Evolutionary conservation across 1,139 yeast species (phyloP), one percentile per base, ranked within the genome.

Genomic region (Sugiyamaella novakii): DNA sequence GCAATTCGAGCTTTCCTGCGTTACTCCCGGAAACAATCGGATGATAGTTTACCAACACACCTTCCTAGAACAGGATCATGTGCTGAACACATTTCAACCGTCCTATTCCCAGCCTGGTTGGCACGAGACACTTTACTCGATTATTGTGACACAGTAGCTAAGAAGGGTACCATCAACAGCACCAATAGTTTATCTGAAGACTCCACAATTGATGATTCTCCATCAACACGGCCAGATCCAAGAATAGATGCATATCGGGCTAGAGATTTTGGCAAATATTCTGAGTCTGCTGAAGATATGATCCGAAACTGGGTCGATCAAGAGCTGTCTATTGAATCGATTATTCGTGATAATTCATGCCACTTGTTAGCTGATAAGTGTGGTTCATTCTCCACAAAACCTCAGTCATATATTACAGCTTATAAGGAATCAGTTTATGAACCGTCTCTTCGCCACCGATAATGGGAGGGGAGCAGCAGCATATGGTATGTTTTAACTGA

Each of bases 241-340:
- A 54, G 70, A 17, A 38, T 64, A 22, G 71, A 67, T 52, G 66
- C 71, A 1, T 67, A 67, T 48, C 66, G 63, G 3, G 66, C 68
- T n/a, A 47, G 69, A 35, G 66, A 57, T 41, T 50, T 42, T 14
- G 58, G 54, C 24, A 46, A 43, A 21, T 34, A 30, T 2, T 49
- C 52, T 1, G 50, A 47, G 10, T 27, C 58, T 5, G 57, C 59
- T 2, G 67, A 60, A 44, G 64, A 57, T 18, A 48, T 46, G 8
- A 55, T 67, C 12, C 47, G 54, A 21, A 35, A 48, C 4, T 66
- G 70, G 70, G 62, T 67, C 2, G 40, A 51, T 12, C 55, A 54
- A 29, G 70, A 67, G 37, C 50, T 56, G 14, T 45, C 48, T 10
- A 54, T 66, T n/a, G 71, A 67, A 47, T 51, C 57, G 3, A 68